phyloP scores from a whole-genome alignment of 805 yeast species.

The Myxozyma vanderwaltii region DNA sequence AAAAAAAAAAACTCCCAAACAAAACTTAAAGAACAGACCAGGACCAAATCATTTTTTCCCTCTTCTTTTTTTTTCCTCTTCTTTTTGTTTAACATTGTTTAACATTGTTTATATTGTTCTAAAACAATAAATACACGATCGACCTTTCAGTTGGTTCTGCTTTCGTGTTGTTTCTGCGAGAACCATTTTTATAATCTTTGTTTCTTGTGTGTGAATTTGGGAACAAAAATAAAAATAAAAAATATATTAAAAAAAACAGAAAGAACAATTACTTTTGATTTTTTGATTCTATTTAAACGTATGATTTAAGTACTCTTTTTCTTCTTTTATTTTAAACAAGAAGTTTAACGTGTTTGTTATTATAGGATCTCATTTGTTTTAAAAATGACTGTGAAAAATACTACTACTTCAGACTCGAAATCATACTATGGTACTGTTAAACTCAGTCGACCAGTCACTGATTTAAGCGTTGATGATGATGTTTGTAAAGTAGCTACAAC shows the following conservation, averaged over 20 bases:
- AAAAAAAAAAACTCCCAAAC: too few species aligned
- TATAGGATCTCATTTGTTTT: too few species aligned
- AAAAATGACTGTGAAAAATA: too few species aligned
- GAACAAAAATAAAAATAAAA: too few species aligned
- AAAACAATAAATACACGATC: constrained; percentile 24
- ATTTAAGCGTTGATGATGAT: constrained; percentile 7
- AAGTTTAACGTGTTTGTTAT: too few species aligned
- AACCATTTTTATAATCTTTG: constrained; percentile 28
- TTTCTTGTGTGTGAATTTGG: neutral
- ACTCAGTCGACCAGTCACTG: constrained; percentile 9
- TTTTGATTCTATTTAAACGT: too few species aligned
- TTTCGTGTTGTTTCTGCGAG: constrained; percentile 36
- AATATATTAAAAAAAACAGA: too few species aligned
- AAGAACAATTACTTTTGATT: too few species aligned
- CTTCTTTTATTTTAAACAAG: neutral
- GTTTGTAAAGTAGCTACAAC: neutral
- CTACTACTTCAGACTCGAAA: neutral
- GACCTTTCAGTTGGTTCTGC: constrained; percentile 39
- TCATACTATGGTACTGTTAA: constrained; percentile 3
- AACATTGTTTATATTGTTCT: too few species aligned
- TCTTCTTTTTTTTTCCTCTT: neutral
- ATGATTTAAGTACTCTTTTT: neutral
- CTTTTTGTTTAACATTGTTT: neutral
- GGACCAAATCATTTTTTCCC: too few species aligned
- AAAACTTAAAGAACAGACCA: too few species aligned